Percentiles rank a stretch among this genome's conserved stretches.
phyloP scores from a whole-genome alignment of 2,329 filamentous ascomycete species.

The Paraphaeosphaeria minitans region DNA sequence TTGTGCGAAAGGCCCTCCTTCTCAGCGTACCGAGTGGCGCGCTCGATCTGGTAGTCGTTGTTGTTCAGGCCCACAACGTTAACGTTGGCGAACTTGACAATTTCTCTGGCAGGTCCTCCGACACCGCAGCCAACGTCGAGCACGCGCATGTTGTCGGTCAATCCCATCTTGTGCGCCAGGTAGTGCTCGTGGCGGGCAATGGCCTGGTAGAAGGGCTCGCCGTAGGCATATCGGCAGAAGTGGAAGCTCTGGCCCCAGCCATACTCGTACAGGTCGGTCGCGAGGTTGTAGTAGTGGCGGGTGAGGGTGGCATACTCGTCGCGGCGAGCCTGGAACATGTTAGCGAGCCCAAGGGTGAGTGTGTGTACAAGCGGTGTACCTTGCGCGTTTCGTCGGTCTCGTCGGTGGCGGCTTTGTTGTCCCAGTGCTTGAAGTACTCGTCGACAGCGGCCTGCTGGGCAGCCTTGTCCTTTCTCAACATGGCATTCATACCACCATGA shows the following conservation, averaged over 20 bases:
- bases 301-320: slow-evolving; percentile 93
- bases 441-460: slow-evolving; percentile 83
- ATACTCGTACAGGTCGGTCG: slow-evolving; percentile 96
- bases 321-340: slow-evolving; percentile 68
- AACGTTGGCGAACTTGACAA: slow-evolving; percentile 90
- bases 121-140: slow-evolving; percentile 97
- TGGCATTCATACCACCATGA: slow-evolving; percentile 76
- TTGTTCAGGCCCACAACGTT: slow-evolving; percentile 95
- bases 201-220: slow-evolving; percentile 86
- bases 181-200: slow-evolving; percentile 98
- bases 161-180: slow-evolving; percentile 84
- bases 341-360: slow-evolving; percentile 16
- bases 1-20: slow-evolving; percentile 82
- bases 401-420: slow-evolving; percentile 76
- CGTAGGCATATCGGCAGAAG: slow-evolving; percentile 89
- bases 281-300: slow-evolving; percentile 95
- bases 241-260: slow-evolving; percentile 97
- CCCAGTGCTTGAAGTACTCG: slow-evolving; percentile 97
- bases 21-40: slow-evolving; percentile 81
- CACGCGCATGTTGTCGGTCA: slow-evolving; percentile 85
- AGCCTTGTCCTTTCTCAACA: slow-evolving; percentile 79
- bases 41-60: slow-evolving; percentile 98
- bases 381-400: slow-evolving; percentile 86
- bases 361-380: slow-evolving; percentile 52
- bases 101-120: slow-evolving; percentile 91